Evolutionary conservation across 108 stramenopile species (phyloP).

Genomic region (Nitzschia sp.): DNA sequence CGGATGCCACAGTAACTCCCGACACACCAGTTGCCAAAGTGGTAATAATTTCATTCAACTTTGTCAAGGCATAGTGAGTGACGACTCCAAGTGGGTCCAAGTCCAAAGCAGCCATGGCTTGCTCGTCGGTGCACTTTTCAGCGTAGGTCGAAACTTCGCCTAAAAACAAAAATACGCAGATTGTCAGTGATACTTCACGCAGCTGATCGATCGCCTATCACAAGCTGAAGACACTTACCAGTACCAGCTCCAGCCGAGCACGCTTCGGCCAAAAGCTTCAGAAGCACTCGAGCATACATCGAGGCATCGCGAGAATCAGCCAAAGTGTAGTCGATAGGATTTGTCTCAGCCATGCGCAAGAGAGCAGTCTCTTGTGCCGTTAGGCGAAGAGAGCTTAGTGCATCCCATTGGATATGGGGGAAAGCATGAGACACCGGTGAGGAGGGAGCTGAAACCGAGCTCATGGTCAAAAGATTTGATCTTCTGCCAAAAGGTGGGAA

Average conservation of each 20-base stretch:
- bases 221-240: constrained; percentile 45
- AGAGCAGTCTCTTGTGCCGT: constrained; percentile 88
- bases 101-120: constrained; percentile 67
- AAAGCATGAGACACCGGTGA: constrained; percentile 80
- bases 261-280: constrained; percentile 85
- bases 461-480: constrained; percentile 31
- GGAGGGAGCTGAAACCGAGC: constrained; percentile 26
- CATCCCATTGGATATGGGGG: constrained; percentile 78
- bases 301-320: constrained; percentile 88
- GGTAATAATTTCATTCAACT: constrained; percentile 68
- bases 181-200: too few species aligned
- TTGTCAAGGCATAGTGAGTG: constrained; percentile 81
- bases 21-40: constrained; percentile 59
- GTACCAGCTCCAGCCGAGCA: constrained; percentile 68
- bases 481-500: neutral
- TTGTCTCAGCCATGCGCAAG: constrained; percentile 89
- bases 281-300: constrained; percentile 87
- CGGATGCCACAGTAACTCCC: constrained; percentile 71
- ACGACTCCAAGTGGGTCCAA: constrained; percentile 84
- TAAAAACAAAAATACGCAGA: neutral
- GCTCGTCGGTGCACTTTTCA: constrained; percentile 58
- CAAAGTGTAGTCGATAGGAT: constrained; percentile 87
- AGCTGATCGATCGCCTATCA: too few species aligned
- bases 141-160: constrained; percentile 39
- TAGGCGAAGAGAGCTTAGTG: constrained; percentile 74